Conservation (phyloP, 108 stramenopile genomes). For the Cyclotella distinguenda region DNA sequence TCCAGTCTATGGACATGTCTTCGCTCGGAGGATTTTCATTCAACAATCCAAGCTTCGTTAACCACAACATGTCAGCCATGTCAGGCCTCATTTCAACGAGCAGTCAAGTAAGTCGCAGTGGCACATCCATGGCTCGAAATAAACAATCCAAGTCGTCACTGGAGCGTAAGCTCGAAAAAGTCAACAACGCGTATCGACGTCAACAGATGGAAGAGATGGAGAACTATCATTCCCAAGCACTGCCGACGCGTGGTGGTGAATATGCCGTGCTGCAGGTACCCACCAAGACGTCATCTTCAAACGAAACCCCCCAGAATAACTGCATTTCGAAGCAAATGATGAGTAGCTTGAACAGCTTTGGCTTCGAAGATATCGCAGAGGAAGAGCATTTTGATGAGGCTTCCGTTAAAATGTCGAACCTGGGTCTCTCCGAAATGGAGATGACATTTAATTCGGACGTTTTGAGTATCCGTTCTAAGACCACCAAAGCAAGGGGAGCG, state of each 20-base stretch:
- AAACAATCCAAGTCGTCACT: constrained; percentile 17
- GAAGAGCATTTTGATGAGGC: constrained; percentile 24
- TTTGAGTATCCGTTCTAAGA: constrained; percentile 31
- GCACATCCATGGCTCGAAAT: constrained; percentile 10
- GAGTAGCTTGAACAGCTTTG: constrained; percentile 15
- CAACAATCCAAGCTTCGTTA: background rate
- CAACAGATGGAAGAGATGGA: constrained; percentile 31
- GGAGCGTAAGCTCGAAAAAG: constrained; percentile 45
- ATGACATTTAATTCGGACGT: constrained; percentile 35
- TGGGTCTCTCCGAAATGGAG: constrained; percentile 29
- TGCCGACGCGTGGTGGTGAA: background rate
- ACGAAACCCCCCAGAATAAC: background rate
- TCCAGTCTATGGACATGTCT: constrained; percentile 41
- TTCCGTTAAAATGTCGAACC: constrained; percentile 26
- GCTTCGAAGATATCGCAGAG: constrained; percentile 35
- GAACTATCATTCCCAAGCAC: constrained; percentile 2
- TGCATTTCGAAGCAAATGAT: constrained; percentile 13
- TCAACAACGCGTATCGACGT: constrained; percentile 32
- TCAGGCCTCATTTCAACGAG: constrained; percentile 20
- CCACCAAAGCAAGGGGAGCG: background rate
- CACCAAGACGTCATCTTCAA: constrained; percentile 2
- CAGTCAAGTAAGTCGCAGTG: constrained; percentile 8
- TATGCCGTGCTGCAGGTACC: constrained; percentile 5
- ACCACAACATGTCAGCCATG: constrained; percentile 26
- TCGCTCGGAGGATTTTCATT: constrained; percentile 38